Base-by-base conservation (phyloP, 1,139 yeast genomes). In the Sugiyamaella xylanicola region DNA sequence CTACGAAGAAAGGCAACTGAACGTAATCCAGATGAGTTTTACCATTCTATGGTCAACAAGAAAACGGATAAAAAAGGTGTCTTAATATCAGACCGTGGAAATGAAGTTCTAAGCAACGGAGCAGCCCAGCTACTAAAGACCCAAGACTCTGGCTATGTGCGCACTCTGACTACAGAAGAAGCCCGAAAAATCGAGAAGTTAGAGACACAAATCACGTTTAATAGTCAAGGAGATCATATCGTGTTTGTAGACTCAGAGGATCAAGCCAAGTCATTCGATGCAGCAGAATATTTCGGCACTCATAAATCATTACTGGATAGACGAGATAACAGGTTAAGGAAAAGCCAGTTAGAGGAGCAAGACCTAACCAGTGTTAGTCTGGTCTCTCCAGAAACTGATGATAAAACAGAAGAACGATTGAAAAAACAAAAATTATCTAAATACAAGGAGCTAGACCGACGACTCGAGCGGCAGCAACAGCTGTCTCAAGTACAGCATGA, bases 1-100 rank as follows among this genome's bases (percentile, higher is more conserved):
- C 79, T 93, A 60, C 82, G 88, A 65, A 78, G 78, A 49, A 90
- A 90, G 70, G 95, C 88, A 1, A 76, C 78, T 46, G 79, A 79
- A 47, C 81, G 91, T 64, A 93, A 93, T 69, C 96, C 95, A n/a
- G 98, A 93, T 78, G 99, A 93, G 72, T 93, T 87, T 74, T 90
- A 91, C 72, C 96, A 90, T 81, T 93, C 90, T 19, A 93, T 93
- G 98, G 82, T 86, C 44, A 77, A 79, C 22, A 77, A 78, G 59
- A 79, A 77, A 64, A 84, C 95, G 2, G 95, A 88, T 62, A 76
- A 78, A 2, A 70, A 74, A 8, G 97, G 97, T 0, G 77, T 87
- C 13, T 68, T 86, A 51, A 72, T 87, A 9, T 73, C 85, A 2
- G 89, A 87, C 46, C 76, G 96, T 62, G 91, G 83, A 29, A 81